phyloP scores from a whole-genome alignment of 1,284 basidiomycete genomes.

The Cutaneotrichosporon sp. region DNA sequence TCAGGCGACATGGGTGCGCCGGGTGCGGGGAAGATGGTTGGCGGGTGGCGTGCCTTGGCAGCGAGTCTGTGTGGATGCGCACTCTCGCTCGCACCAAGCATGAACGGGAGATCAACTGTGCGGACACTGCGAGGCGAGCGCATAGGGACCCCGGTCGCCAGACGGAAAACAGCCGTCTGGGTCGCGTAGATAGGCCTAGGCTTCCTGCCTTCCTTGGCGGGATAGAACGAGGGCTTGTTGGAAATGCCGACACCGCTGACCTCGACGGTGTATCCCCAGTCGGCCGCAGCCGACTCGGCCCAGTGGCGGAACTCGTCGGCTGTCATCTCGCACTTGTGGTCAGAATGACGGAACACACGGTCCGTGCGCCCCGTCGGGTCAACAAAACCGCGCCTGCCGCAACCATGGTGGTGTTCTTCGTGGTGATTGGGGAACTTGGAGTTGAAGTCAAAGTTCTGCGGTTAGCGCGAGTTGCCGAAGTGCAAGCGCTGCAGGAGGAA shows the following conservation, averaged over 20 bases:
- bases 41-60: slow-evolving; percentile 58
- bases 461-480: slow-evolving; percentile 8
- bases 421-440: slow-evolving; percentile 71
- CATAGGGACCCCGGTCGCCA: slow-evolving; percentile 42
- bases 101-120: slow-evolving; percentile 49
- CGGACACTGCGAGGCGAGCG: slow-evolving; percentile 52
- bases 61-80: slow-evolving; percentile 55
- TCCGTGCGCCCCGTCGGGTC: slow-evolving; percentile 74
- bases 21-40: slow-evolving; percentile 21
- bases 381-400: slow-evolving; percentile 57
- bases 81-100: slow-evolving; percentile 41
- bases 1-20: slow-evolving; percentile 53
- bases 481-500: neutral
- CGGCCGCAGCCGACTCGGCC: slow-evolving; percentile 61
- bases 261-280: slow-evolving; percentile 64
- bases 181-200: slow-evolving; percentile 60
- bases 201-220: slow-evolving; percentile 33
- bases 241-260: slow-evolving; percentile 50
- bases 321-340: slow-evolving; percentile 95
- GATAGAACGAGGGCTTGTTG: slow-evolving; percentile 50
- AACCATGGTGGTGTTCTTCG: slow-evolving; percentile 50
- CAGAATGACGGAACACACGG: slow-evolving; percentile 64
- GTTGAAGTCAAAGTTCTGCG: slow-evolving; percentile 64
- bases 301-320: slow-evolving; percentile 71
- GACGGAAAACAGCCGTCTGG: slow-evolving; percentile 68